Base-by-base conservation (phyloP, 768 basidiomycete genomes). In the Chlorophyllum brunneum region DNA sequence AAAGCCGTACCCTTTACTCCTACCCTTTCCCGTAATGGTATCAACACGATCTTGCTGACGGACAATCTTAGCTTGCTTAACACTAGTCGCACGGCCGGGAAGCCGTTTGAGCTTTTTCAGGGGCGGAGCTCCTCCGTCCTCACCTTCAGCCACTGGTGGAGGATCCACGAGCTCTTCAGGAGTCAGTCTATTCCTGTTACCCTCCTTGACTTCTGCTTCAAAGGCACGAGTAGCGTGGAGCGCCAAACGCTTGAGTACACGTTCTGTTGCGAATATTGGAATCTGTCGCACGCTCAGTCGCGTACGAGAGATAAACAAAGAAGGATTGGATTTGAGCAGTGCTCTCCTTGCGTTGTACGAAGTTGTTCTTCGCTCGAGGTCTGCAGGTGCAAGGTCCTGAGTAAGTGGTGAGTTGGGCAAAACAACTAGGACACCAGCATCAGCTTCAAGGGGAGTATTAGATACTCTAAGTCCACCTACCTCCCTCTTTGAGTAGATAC, bases 401-500 rank as follows among this genome's bases (percentile, higher is more conserved):
- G 95, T 89, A 2, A 86, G 88, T 0, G 92, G 85, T 1, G 87
- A 82, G 60, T 89, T 92, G 1, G 94, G 90, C 58, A 97, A 77
- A 58, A 99, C 91, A 39, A 95, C 97, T 98, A 52, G 2, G 45
- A 18, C 4, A 15, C 10, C 13, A 7, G 10, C 16, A 5, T 30
- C 8, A 30, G 49, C 4, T 18, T 22, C 29, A 44, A 38, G 23
- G 36, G 4, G 23, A 27, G 13, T 15, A 40, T 54, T 5, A 58
- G 34, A 26, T 18, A 33, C 33, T 22, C 3, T 16, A 23, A 7
- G 30, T 16, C 8, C 24, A 70, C 83, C 59, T 62, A 91, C 95
- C 91, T 75, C 97, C 97, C 80, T 99, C 97, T 10, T 92, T 82
- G 59, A 99, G 78, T 54, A 99, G 82, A 65, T 99, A 98, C 64